Conservation (phyloP, 2,329 filamentous ascomycete species). For the Epichloe sibirici region DNA sequence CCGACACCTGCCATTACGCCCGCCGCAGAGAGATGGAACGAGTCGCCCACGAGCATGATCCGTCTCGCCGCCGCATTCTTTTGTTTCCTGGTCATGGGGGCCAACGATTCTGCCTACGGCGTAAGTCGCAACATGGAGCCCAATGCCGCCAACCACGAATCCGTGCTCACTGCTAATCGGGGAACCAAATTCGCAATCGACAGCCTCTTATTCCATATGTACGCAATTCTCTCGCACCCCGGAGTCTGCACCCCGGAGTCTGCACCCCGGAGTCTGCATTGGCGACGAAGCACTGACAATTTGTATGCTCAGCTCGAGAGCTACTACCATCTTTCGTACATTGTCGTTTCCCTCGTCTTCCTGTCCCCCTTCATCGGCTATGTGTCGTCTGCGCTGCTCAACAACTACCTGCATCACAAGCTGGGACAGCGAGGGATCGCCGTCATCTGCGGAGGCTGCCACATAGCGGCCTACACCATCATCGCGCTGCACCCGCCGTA, state of each 20-base stretch:
- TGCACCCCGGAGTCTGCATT: too few species aligned
- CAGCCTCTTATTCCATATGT: conserved; percentile 40
- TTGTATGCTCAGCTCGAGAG: conserved; percentile 35
- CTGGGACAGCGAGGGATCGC: conserved; percentile 57
- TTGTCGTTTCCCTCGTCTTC: conserved; percentile 50
- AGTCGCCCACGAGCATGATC: conserved; percentile 33
- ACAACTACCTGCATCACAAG: conserved; percentile 45
- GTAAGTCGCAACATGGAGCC: conserved; percentile 23
- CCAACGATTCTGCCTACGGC: conserved; percentile 46
- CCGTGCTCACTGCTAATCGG: conserved; percentile 4
- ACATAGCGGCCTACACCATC: conserved; percentile 48
- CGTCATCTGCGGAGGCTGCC: conserved; percentile 46
- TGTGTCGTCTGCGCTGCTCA: conserved; percentile 45
- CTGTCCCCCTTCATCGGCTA: conserved; percentile 53
- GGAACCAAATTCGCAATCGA: neutral
- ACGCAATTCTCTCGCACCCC: conserved; percentile 14
- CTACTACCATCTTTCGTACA: conserved; percentile 48
- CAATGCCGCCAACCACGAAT: neutral
- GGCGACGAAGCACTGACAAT: neutral
- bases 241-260: too few species aligned
- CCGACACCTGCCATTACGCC: neutral
- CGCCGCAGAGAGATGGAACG: conserved; percentile 32
- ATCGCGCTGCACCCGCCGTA: conserved; percentile 52
- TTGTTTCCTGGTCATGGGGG: conserved; percentile 44
- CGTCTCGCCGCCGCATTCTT: conserved; percentile 42